Base-by-base conservation (phyloP, 2,329 filamentous ascomycete species). In the Decorospora gaudefroyi region DNA sequence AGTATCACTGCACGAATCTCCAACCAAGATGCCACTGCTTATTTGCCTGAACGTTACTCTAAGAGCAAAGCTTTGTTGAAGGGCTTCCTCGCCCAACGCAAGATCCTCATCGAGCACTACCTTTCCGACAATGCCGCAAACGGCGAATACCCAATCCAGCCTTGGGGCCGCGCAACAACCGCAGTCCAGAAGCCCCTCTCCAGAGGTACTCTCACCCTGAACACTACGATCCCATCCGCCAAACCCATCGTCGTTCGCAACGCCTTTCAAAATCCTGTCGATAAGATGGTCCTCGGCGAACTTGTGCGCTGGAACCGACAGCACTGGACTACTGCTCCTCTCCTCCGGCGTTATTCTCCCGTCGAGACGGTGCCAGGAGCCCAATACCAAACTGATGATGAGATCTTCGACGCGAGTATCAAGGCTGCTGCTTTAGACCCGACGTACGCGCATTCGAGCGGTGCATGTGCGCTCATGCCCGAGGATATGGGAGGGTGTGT, bases 171-270 rank as follows among this genome's bases (percentile, higher is more conserved):
- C 1, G 37, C 49, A 7, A 28, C 40, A 6, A 44, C 38, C 12
- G 48, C 48, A 7, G 13, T 49, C 5, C 38, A 55, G 13, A 55
- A 58, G 15, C 45, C 55, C 4, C 42, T 57, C n/a, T 55, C 53
- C 1, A 65, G 70, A 19, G 70, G 70, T 9, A 65, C 62, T 4
- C 56, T 71, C 19, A 60, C 50, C 4, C 55, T 71, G 25, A 67
- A 70, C 42, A 59, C 59, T 4, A 60, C 67, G 10, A 48, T 69
- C 28, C 66, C 65, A 4, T 25, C 35, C 2, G 54, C 48, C 1
- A 48, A 49, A 10, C 68, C 67, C 6, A 42, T 68, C 9, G 44
- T 69, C 16, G 41, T 64, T 21, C 65, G 54, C 29, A 60, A 59
- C 31, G 57, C 67, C 10, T 64, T 50, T 23, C 43, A 57, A 10